These are phyloP conservation scores for Trichoderma aggressivum DNA, from an alignment of 2,329 filamentous ascomycete genomes.

Conservation along the genomic window DNA sequence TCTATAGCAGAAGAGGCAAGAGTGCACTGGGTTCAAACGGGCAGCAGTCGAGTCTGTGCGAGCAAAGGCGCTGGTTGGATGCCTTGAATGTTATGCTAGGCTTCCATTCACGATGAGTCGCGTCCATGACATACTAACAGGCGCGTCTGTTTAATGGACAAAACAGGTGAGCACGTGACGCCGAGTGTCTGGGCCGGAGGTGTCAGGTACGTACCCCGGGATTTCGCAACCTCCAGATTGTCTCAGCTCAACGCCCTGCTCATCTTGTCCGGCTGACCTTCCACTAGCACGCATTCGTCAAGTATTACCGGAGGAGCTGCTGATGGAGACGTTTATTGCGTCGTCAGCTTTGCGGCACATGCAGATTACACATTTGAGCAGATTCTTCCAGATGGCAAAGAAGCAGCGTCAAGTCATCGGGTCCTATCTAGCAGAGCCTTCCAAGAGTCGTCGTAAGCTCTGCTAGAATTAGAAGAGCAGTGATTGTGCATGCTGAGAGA, in stretches of 20 bases:
- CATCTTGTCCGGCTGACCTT: slow-evolving; percentile 4
- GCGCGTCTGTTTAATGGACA: slow-evolving; percentile 19
- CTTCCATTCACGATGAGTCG: slow-evolving; percentile 10
- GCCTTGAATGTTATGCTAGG: neutral
- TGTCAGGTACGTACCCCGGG: slow-evolving; percentile 3
- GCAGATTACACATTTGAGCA: neutral
- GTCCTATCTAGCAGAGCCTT: neutral
- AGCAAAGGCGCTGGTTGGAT: neutral
- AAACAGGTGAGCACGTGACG: slow-evolving; percentile 32
- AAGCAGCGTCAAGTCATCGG: neutral
- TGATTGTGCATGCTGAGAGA: neutral
- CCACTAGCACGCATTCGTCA: neutral
- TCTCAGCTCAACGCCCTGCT: neutral
- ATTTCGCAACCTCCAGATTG: neutral
- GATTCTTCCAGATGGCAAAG: neutral
- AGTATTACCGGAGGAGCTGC: neutral
- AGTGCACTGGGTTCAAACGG: too few species aligned
- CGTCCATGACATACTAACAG: neutral
- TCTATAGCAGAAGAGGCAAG: slow-evolving; percentile 10
- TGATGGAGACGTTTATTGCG: neutral
- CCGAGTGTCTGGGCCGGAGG: neutral
- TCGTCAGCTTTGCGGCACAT: neutral
- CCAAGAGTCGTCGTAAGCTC: neutral
- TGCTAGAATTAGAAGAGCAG: too few species aligned
- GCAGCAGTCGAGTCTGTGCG: neutral